Evolutionary conservation across 2,329 filamentous ascomycete genomes (phyloP).

Genomic region (Fusarium incarnatum): DNA sequence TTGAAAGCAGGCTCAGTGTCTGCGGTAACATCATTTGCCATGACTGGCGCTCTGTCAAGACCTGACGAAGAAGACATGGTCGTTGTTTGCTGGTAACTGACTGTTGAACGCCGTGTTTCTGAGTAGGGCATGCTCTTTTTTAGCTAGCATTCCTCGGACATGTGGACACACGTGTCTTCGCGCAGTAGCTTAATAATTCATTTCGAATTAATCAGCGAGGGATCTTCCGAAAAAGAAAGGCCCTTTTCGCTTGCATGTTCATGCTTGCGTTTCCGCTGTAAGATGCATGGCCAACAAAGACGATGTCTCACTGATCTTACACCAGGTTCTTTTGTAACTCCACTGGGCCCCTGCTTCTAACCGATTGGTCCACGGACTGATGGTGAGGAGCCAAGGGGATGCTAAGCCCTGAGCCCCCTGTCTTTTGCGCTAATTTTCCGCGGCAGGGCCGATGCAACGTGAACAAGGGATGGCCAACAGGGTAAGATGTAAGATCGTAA

Average conservation of each 20-base stretch:
- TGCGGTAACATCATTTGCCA: not conserved
- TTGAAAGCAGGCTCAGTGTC: constrained; percentile 8
- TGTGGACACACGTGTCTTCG: not conserved
- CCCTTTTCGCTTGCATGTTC: constrained; percentile 1
- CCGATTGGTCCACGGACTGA: constrained; percentile 1
- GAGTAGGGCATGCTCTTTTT: constrained; percentile 6
- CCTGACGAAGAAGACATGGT: constrained; percentile 1
- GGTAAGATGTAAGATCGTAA: not conserved
- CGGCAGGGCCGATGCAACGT: not conserved
- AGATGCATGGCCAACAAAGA: not conserved
- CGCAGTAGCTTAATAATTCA: constrained; percentile 3
- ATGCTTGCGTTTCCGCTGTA: not conserved
- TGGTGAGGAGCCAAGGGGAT: not conserved
- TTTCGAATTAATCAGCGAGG: constrained; percentile 9
- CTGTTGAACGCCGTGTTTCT: not conserved
- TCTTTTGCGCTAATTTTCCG: not conserved
- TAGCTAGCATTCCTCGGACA: not conserved
- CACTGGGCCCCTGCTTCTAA: not conserved
- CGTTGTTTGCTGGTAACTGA: not conserved
- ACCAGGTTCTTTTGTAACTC: constrained; percentile 10
- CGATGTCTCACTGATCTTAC: not conserved
- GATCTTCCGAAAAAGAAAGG: constrained; percentile 3
- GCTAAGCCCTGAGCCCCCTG: constrained; percentile 1
- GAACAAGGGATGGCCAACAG: not conserved
- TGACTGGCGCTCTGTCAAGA: not conserved